phyloP scores from a whole-genome alignment of 2,329 filamentous ascomycete genomes.

The Calonectria multiphialidica region DNA sequence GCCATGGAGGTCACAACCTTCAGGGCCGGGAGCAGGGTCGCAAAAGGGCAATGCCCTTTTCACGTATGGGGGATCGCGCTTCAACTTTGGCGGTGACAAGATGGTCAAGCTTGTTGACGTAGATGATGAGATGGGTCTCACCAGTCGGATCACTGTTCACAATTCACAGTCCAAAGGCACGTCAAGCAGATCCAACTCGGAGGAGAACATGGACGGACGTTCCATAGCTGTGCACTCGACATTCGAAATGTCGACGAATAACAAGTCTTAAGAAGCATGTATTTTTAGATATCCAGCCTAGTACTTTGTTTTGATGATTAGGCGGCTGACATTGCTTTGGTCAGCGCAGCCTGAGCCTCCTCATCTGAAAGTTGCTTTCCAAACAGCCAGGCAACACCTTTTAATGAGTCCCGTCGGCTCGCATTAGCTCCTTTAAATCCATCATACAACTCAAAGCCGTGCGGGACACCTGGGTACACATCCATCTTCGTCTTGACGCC shows the following conservation, averaged over 20 bases:
- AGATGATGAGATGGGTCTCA: constrained; percentile 24
- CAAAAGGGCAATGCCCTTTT: constrained; percentile 4
- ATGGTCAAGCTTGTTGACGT: constrained; percentile 6
- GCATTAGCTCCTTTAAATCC: too few species aligned
- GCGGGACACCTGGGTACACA: too few species aligned
- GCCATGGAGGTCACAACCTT: neutral
- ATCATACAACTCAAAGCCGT: too few species aligned
- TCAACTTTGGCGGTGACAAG: neutral
- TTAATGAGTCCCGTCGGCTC: too few species aligned
- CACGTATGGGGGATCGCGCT: constrained; percentile 18
- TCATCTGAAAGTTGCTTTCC: too few species aligned
- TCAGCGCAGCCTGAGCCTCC: too few species aligned
- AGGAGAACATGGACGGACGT: neutral
- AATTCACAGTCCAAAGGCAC: neutral
- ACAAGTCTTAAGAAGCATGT: neutral
- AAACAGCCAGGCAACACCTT: too few species aligned
- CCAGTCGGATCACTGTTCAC: neutral
- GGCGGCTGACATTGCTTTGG: too few species aligned
- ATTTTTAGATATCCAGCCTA: neutral
- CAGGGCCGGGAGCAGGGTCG: neutral
- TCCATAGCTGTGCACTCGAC: neutral
- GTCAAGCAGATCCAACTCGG: neutral
- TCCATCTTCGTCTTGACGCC: too few species aligned
- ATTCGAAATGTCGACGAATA: neutral
- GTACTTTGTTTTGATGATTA: too few species aligned